Evolutionary conservation across 1,139 yeast genomes (phyloP).

Genomic region (Saccharomyces hybrid): DNA sequence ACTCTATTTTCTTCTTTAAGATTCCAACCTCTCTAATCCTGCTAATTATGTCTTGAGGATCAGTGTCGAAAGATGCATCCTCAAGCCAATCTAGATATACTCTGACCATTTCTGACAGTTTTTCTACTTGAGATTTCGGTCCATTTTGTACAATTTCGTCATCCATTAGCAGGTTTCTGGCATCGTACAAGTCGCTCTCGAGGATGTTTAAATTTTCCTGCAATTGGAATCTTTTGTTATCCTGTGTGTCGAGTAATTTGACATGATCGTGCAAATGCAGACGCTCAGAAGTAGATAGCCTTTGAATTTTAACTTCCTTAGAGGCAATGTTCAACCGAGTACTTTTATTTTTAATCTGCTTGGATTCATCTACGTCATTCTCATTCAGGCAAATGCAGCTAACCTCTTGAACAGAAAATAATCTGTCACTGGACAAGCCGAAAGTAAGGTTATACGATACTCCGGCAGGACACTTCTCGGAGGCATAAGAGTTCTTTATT

Average conservation of each 20-base stretch:
- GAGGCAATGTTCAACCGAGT: neutral
- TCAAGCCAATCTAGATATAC: conserved; percentile 74
- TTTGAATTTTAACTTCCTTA: neutral
- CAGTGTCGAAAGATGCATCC: conserved; percentile 55
- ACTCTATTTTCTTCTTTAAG: conserved; percentile 28
- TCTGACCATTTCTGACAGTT: conserved; percentile 36
- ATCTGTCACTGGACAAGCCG: conserved; percentile 42
- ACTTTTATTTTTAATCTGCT: neutral
- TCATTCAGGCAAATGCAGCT: conserved; percentile 37
- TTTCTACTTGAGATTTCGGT: conserved; percentile 34
- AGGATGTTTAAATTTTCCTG: conserved; percentile 48
- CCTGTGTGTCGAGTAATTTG: conserved; percentile 33
- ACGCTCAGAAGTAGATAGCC: neutral
- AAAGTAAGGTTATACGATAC: conserved; percentile 41
- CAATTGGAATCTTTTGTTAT: conserved; percentile 39
- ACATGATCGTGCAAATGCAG: neutral
- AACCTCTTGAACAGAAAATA: conserved; percentile 40
- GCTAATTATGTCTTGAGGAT: conserved; percentile 33
- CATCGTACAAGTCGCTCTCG: conserved; percentile 51
- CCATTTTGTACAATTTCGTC: conserved; percentile 37
- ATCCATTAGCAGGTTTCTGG: conserved; percentile 47
- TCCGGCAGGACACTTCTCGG: conserved; percentile 41
- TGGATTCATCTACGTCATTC: conserved; percentile 5
- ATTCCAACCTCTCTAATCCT: conserved; percentile 31
- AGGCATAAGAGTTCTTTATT: conserved; percentile 34